Evolutionary conservation across 805 yeast genomes (phyloP), one percentile per base, ranked within the genome.

Genomic region (Candida alai): DNA sequence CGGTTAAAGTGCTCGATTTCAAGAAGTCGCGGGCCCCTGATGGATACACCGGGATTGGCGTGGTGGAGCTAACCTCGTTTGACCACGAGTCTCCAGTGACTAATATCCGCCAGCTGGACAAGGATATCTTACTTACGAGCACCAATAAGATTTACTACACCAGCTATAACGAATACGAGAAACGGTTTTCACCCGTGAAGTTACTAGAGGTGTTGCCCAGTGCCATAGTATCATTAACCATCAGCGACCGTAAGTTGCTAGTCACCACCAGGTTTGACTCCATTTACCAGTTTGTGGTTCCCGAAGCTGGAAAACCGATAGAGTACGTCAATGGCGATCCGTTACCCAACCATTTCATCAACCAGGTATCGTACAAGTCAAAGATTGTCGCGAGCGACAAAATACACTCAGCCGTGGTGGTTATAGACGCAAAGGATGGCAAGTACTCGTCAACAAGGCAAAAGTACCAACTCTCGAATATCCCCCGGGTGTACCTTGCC

Each of bases 231-330:
- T 50, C 57, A 9, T 41, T 65, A 26, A 33, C 45, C 9, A 45
- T 51, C 6, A 27, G 42, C 6, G 40, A 44, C 6, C 44, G 47
- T 23, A 36, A 32, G 20, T 32, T 52, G 12, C 42, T 51, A 26
- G 55, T 60, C 18, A 58, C 53, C 21, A 64, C 71, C 3, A 50
- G 48, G 16, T 44, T 45, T 28, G 71, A 66, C 39, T 66, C 73
- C 1, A 39, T 62, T 0, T 53, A 45, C 30, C 56, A 49, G 23
- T 64, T 64, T 38, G 34, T 34, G 11, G 51, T 51, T 18, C 24
- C 24, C 2, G 28, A 23, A 16, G 5, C 34, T 10, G 28, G 25
- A 14, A 21, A 14, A 21, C 30, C 11, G 33, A 32, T 26, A 13
- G 28, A 28, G 30, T 51, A 45, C 6, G 24, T 31, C 20, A 49